These are phyloP conservation scores for Camptophora hylomeconis DNA, from an alignment of 2,329 filamentous ascomycete species.

Conservation along the genomic window DNA sequence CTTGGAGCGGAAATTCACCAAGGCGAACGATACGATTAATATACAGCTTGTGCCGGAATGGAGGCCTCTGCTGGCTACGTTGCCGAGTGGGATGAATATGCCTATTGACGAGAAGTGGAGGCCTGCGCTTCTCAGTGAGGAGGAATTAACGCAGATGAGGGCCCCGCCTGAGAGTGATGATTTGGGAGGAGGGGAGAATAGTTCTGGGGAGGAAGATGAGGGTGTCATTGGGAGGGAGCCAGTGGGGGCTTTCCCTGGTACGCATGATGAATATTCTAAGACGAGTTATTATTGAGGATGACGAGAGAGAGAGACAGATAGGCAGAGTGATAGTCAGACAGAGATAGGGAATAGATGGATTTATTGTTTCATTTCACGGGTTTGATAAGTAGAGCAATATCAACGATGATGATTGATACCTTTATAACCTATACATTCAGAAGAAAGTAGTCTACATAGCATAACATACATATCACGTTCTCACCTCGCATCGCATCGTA, in stretches of 20 bases:
- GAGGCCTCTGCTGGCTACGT: slow-evolving; percentile 57
- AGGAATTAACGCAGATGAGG: slow-evolving; percentile 46
- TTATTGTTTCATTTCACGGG: too few species aligned
- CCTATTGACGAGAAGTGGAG: slow-evolving; percentile 44
- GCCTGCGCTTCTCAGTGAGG: slow-evolving; percentile 50
- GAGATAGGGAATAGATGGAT: too few species aligned
- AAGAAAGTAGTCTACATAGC: too few species aligned
- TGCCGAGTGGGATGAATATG: slow-evolving; percentile 83
- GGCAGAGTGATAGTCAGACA: too few species aligned
- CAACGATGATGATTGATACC: too few species aligned
- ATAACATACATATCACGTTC: too few species aligned
- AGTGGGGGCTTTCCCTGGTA: slow-evolving; percentile 24
- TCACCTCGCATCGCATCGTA: too few species aligned
- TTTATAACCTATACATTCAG: too few species aligned
- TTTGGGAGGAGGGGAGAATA: slow-evolving; percentile 9
- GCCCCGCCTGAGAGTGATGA: slow-evolving; percentile 41
- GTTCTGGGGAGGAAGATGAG: slow-evolving; percentile 28
- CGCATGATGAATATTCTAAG: slow-evolving; percentile 14
- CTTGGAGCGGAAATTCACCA: slow-evolving; percentile 78
- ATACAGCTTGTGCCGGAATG: slow-evolving; percentile 63
- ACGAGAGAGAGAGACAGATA: too few species aligned
- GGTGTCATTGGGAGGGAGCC: slow-evolving; percentile 21
- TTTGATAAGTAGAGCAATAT: too few species aligned
- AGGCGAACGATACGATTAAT: slow-evolving; percentile 87
- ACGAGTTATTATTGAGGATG: too few species aligned